phyloP scores from a whole-genome alignment of 2,329 filamentous ascomycete genomes.

The Colletotrichum salicis region DNA sequence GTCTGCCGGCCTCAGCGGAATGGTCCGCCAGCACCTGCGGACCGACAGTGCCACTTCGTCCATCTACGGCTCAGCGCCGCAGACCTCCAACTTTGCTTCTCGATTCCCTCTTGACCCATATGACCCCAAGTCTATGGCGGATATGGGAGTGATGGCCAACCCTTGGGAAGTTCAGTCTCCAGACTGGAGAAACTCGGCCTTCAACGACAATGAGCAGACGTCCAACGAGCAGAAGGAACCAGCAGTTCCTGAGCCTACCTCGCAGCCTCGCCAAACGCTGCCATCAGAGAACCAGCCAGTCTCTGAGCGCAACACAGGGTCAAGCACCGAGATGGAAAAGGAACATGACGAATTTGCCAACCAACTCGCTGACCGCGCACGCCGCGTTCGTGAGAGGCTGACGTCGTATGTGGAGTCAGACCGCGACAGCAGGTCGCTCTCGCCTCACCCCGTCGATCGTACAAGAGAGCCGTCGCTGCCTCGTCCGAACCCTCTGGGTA shows the following conservation, averaged over 20 bases:
- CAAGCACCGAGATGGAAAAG: slow-evolving; percentile 52
- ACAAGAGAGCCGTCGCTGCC: slow-evolving; percentile 46
- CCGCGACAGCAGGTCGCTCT: slow-evolving; percentile 51
- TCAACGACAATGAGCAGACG: slow-evolving; percentile 8
- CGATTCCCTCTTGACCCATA: slow-evolving; percentile 49
- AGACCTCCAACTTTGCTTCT: slow-evolving; percentile 50
- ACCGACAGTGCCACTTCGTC: slow-evolving; percentile 85
- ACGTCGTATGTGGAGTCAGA: slow-evolving; percentile 76
- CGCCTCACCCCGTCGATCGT: slow-evolving; percentile 49
- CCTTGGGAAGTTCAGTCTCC: slow-evolving; percentile 53
- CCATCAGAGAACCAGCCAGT: not conserved
- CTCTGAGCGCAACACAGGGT: slow-evolving; percentile 16
- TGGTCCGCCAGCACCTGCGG: slow-evolving; percentile 87
- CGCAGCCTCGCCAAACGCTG: not conserved
- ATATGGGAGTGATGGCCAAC: slow-evolving; percentile 50
- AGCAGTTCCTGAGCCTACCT: not conserved
- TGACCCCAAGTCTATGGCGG: slow-evolving; percentile 43
- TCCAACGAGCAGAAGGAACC: not conserved
- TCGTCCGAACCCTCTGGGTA: slow-evolving; percentile 69
- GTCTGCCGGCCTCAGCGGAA: slow-evolving; percentile 75
- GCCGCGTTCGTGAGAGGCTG: slow-evolving; percentile 77
- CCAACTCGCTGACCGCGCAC: slow-evolving; percentile 76
- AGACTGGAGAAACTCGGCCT: slow-evolving; percentile 37
- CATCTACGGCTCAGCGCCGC: slow-evolving; percentile 68
- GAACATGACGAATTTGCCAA: slow-evolving; percentile 78